Base-by-base conservation (phyloP, 345 rosid genomes). In the Excoecaria agallocha region DNA sequence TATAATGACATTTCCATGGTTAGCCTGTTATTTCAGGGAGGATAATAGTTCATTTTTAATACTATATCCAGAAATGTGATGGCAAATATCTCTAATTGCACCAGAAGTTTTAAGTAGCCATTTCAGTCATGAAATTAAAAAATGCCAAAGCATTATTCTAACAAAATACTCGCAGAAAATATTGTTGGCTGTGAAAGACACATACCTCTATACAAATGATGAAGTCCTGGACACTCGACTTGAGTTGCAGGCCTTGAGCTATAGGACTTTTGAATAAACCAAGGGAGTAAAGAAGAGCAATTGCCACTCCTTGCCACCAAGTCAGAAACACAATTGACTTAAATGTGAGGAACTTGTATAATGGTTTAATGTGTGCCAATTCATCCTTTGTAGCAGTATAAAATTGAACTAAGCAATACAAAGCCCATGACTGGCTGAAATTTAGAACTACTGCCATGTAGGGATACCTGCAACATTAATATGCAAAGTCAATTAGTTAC, bases 251-350 rank as follows among this genome's bases (percentile, higher is more conserved):
- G 78, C 87, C 89, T 82, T 93, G 91, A 64, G 97, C 96, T 70
- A 91, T 82, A 22, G 92, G 82, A 82, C 93, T 88, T 83, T 88
- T 89, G 77, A 96, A 88, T 85, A 96, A 86, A 70, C 96, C 97
- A 73, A 93, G 85, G 73, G 96, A 77, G 80, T 77, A 89, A 72
- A 96, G 83, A 67, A 93, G 82, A 83, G 99, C 98, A 78, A 96
- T 96, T 35, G 97, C 94, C 69, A 91, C 97, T 76, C 99, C 98
- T 88, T 96, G 98, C 98, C 99, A 93, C 98, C 98, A 93, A 74
- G 98, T 96, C 85, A 93, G 79, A 82, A 96, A 96, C 75, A 96
- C 99, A 63, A 96, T 96, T 7, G 99, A 93, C 76, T 96, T 96
- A 70, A 96, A 93, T 2, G 90, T 91, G 73, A 93, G 76, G 83